Base-by-base conservation (phyloP, 2,329 filamentous ascomycete species). In the Tolypocladium paradoxum region DNA sequence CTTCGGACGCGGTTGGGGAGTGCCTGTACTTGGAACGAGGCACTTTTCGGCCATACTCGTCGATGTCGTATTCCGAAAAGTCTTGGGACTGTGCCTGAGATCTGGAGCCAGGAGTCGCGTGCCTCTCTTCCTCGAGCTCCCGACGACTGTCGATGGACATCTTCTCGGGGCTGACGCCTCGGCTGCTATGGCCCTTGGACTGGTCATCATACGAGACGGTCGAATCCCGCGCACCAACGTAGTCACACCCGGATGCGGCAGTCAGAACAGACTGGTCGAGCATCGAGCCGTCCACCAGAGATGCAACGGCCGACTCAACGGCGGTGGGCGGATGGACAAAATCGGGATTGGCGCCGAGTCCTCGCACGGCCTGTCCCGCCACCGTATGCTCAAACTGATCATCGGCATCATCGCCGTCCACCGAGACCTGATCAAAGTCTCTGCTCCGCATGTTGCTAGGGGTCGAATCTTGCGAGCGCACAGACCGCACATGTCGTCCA, bases 301-400 rank as follows among this genome's bases (percentile, higher is more conserved):
- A 96, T 8, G 92, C 92, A 12, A 97, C 91, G 11, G 87, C 88
- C 16, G 91, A 96, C 68, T 96, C 91, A 0, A 95, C 84, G 2
- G 81, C 89, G 35, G 83, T 65, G 2, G 81, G 82, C 1, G 82
- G 84, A 60, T 90, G 83, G 3, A 95, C 78, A 63, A 90, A 85
- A 59, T 88, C 78, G 2, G 90, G 85, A 60, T 88, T 95, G 12
- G 84, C 83, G 43, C 80, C 85, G 48, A 90, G 71, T 22, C 80
- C 82, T 33, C 80, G 82, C 29, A 96, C 82, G 53, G 88, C 81
- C 60, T 88, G 87, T 34, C 83, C 84, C 24, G 83, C 76, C 34
- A 80, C 75, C 46, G 82, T 72, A 48, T 76, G 79, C 50, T 83
- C 82, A 27, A 84, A 64, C 58, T 84, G 77, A 54, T 77, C 81